phyloP scores from a whole-genome alignment of 2,329 filamentous ascomycete genomes.

The Claviceps cyperi region DNA sequence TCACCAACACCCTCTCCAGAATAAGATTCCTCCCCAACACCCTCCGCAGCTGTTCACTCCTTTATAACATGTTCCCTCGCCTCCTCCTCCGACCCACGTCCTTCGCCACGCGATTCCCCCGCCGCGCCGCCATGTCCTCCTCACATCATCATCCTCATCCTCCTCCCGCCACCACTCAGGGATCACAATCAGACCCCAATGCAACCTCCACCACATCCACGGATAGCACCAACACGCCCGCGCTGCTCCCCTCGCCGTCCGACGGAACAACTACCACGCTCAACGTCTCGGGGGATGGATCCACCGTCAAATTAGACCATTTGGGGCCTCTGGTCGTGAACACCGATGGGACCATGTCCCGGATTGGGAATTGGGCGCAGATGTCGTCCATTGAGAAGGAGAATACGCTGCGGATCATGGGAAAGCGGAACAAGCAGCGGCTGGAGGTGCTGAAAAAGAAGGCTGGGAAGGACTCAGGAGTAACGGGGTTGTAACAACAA shows the following conservation, averaged over 20 bases:
- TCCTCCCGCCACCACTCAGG: not conserved
- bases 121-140: not conserved
- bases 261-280: constrained; percentile 11
- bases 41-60: not conserved
- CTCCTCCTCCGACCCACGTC: not conserved
- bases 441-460: constrained; percentile 32
- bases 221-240: constrained; percentile 4
- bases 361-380: constrained; percentile 58
- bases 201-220: not conserved
- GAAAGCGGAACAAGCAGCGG: constrained; percentile 52
- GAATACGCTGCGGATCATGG: constrained; percentile 52
- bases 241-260: constrained; percentile 14
- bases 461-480: constrained; percentile 1
- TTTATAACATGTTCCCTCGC: not conserved
- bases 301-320: constrained; percentile 45
- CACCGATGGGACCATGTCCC: constrained; percentile 53
- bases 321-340: constrained; percentile 64
- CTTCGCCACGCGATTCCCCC: not conserved
- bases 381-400: constrained; percentile 55
- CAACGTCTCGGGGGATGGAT: constrained; percentile 17
- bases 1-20: not conserved
- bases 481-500: too few species aligned
- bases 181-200: not conserved
- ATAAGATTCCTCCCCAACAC: not conserved
- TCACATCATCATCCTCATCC: not conserved